Percentiles rank a stretch among this genome's conserved stretches.
These are phyloP conservation scores for Pseudoturritis turrita DNA, from an alignment of 345 rosid species.

Conservation along the genomic window DNA sequence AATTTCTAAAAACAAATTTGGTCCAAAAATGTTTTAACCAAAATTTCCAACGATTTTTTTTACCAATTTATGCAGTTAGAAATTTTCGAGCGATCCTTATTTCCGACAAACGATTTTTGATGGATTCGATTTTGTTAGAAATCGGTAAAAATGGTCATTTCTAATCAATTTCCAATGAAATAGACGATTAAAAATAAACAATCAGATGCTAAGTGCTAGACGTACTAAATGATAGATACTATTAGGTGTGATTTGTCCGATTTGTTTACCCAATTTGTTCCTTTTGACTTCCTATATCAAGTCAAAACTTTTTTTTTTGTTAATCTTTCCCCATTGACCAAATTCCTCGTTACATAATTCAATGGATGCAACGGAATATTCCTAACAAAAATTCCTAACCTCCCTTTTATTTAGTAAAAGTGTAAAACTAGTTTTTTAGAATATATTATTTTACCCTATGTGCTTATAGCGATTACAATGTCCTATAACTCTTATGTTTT, in stretches of 20 bases:
- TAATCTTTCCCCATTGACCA: neutral
- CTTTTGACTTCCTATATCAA: neutral
- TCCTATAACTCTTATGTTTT: neutral
- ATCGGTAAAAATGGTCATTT: no score
- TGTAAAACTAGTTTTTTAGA: neutral
- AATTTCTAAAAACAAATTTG: no score
- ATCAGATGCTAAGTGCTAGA: no score
- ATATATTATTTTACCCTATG: neutral
- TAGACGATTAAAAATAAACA: no score
- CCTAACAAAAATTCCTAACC: neutral
- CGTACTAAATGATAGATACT: no score
- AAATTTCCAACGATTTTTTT: no score
- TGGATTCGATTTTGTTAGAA: no score
- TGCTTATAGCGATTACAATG: conserved; percentile 1
- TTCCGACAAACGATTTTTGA: no score
- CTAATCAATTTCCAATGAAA: no score
- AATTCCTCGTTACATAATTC: neutral
- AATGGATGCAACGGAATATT: neutral
- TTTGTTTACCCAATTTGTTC: neutral
- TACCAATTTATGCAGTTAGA: no score
- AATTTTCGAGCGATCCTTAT: no score
- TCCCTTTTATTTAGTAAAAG: neutral
- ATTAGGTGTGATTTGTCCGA: neutral
- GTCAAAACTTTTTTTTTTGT: neutral
- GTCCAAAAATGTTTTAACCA: no score